phyloP scores from a whole-genome alignment of 139 green algal genomes.

The Closterium sp. region DNA sequence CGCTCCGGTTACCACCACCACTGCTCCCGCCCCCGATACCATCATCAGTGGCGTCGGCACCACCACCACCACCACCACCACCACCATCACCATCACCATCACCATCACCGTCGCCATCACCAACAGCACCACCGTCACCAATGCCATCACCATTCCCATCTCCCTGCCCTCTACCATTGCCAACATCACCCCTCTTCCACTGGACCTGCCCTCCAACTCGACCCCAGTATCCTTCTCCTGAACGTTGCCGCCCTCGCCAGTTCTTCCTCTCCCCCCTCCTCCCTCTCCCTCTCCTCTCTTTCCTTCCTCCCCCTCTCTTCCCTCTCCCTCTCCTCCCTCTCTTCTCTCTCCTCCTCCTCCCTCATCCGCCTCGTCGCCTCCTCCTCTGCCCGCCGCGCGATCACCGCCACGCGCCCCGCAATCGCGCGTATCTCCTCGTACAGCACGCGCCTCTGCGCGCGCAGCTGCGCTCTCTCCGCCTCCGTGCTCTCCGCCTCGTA shows the following conservation, averaged over 20 bases:
- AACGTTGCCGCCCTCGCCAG: background rate
- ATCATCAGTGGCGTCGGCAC: too few species aligned
- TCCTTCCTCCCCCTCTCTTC: background rate
- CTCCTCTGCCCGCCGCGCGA: background rate
- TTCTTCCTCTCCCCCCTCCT: slow-evolving; percentile 1
- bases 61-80: too few species aligned
- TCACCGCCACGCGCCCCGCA: background rate
- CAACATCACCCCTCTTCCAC: background rate
- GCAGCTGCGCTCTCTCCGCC: background rate
- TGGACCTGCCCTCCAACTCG: background rate
- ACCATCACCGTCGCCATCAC: too few species aligned
- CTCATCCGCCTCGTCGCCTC: background rate
- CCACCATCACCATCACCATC: too few species aligned
- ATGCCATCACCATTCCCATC: background rate
- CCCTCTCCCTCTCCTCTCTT: slow-evolving; percentile 1
- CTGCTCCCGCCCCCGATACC: background rate
- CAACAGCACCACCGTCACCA: background rate
- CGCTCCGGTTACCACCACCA: background rate
- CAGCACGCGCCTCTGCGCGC: background rate
- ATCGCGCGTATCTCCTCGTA: background rate
- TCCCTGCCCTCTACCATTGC: background rate
- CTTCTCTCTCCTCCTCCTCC: background rate
- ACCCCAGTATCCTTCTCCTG: too few species aligned
- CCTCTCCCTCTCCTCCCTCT: background rate
- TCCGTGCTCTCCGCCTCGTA: background rate